Evolutionary conservation across 371 early-diverging fungal species (phyloP), one percentile per base, ranked within the genome.

Genomic region (Actinomortierella ambigua): DNA sequence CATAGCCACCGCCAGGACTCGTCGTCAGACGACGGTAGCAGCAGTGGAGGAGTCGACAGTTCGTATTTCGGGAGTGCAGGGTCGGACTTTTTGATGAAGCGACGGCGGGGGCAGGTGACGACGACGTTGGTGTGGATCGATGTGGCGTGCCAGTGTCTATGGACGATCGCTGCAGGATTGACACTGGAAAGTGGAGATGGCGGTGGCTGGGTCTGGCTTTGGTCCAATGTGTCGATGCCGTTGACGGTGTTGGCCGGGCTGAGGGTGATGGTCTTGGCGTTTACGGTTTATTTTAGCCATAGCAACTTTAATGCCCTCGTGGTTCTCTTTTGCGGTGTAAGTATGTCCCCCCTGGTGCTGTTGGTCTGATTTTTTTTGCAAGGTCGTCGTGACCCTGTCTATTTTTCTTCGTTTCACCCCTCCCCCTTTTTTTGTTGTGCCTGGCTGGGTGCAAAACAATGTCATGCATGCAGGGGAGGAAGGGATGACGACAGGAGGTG

Each of bases 41-140:
- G 41, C 9, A 52, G 50, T 1, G 48, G 29, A 9, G 66, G 63
- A 0, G 67, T 59, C 42, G 56, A 56, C 1, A 28, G 43, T 3
- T 73, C 75, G n/a, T 73, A 73, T 28, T 73, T 73, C 57, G 75
- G 75, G 3, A 60, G 67, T 1, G 50, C 75, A 13, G 75, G 75
- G n/a, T 60, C 66, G 40, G 75, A 73, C 47, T 73, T 59, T 27
- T n/a, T 73, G 50, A 42, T 73, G 22, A 73, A 73, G 55, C 39
- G 59, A 54, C 62, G 59, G 41, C 59, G 75, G n/a, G 67, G 67
- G 0, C 50, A 29, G 0, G 11, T 63, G 24, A 26, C 75, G 6
- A 55, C 29, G 24, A 14, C 44, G 14, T 40, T 73, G 14, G 66
- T 57, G 34, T 63, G 56, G 61, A 13, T 63, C 26, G 75, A 73